Evolutionary conservation across 2,329 filamentous ascomycete genomes (phyloP).

Genomic region (Fusarium fracticaudum): DNA sequence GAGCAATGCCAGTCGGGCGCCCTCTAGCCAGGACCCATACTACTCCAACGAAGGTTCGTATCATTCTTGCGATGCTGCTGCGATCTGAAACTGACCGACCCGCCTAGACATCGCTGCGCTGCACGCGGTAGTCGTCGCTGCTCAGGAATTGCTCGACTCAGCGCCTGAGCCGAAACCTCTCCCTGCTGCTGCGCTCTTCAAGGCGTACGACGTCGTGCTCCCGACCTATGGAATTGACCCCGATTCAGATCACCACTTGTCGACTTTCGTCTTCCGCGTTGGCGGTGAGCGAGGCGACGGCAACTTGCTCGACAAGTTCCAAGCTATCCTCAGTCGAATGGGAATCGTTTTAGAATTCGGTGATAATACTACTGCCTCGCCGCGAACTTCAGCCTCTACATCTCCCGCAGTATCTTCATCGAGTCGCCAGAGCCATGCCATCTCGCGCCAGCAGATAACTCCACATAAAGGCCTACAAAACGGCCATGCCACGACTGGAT

Average conservation of each 20-base stretch:
- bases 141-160: slow-evolving; percentile 69
- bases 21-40: slow-evolving; percentile 51
- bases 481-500: slow-evolving; percentile 5
- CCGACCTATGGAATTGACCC: slow-evolving; percentile 73
- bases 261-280: slow-evolving; percentile 82
- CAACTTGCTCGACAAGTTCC: slow-evolving; percentile 75
- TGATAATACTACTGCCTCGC: slow-evolving; percentile 44
- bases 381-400: slow-evolving; percentile 34
- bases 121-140: slow-evolving; percentile 78
- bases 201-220: slow-evolving; percentile 82
- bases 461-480: slow-evolving; percentile 9
- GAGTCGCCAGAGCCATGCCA: slow-evolving; percentile 26
- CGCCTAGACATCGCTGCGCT: slow-evolving; percentile 81
- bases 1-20: slow-evolving; percentile 42
- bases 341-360: slow-evolving; percentile 76
- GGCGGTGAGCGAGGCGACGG: slow-evolving; percentile 69
- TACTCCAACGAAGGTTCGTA: slow-evolving; percentile 69
- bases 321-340: slow-evolving; percentile 72
- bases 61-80: background rate
- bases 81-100: slow-evolving; percentile 17
- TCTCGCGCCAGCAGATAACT: background rate
- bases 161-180: slow-evolving; percentile 70
- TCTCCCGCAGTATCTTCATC: slow-evolving; percentile 37
- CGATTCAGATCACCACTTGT: slow-evolving; percentile 79
- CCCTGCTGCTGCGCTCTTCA: slow-evolving; percentile 81